phyloP scores from a whole-genome alignment of 2,329 filamentous ascomycete genomes.

The Pseudocercospora macadamiae region DNA sequence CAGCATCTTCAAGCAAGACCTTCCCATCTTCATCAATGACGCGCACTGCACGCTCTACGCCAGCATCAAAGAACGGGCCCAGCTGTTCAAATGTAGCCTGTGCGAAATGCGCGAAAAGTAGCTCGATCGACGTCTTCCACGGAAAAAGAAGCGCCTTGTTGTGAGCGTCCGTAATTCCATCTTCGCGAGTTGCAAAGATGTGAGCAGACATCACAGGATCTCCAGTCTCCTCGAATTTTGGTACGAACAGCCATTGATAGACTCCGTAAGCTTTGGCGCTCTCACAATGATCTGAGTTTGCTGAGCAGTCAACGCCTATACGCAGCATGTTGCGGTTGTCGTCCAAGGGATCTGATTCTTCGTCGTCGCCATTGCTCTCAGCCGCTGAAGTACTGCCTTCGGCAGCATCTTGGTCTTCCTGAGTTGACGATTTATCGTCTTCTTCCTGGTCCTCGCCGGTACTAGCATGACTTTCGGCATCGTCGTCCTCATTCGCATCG shows the following conservation, averaged over 20 bases:
- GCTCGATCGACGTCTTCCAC: conserved; percentile 12
- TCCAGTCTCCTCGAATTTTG: conserved; percentile 2
- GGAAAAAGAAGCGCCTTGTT: conserved; percentile 1
- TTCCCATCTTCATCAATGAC: conserved; percentile 6
- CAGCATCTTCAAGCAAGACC: conserved; percentile 3
- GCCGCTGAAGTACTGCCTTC: background rate
- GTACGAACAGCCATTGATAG: conserved; percentile 11
- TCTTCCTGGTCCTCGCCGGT: background rate
- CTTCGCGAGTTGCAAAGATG: background rate
- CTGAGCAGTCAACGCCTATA: conserved; percentile 7
- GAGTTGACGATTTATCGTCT: background rate
- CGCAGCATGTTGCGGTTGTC: conserved; percentile 14
- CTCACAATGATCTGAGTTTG: conserved; percentile 3
- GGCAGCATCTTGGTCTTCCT: background rate
- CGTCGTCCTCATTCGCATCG: too few species aligned
- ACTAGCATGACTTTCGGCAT: background rate
- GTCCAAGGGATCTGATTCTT: background rate
- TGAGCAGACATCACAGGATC: background rate
- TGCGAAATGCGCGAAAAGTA: conserved; percentile 13
- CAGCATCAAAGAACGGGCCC: conserved; percentile 4
- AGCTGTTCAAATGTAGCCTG: conserved; percentile 13
- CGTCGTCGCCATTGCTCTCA: background rate
- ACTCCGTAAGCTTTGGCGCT: background rate
- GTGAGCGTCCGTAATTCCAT: background rate
- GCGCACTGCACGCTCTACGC: background rate